These are phyloP conservation scores for Arabidopsis suecica DNA, from an alignment of 345 rosid species.

Conservation along the genomic window DNA sequence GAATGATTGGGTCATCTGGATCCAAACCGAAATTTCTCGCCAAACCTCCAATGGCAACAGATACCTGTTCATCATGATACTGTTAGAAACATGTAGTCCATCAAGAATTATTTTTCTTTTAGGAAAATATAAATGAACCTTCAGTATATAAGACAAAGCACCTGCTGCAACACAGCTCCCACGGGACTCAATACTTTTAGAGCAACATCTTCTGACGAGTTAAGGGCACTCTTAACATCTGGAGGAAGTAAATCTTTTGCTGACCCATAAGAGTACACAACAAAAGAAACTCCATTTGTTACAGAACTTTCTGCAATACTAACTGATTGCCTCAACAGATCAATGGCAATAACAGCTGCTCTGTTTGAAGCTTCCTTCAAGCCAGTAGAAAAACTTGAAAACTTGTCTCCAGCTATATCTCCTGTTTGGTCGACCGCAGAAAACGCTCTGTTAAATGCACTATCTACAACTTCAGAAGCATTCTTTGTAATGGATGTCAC, in stretches of 20 bases:
- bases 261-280: constrained; percentile 70
- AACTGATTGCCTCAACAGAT: constrained; percentile 68
- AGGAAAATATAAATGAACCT: constrained; percentile 8
- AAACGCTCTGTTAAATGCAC: constrained; percentile 51
- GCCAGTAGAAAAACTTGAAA: constrained; percentile 56
- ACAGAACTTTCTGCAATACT: constrained; percentile 67
- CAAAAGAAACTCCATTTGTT: constrained; percentile 66
- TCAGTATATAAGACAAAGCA: constrained; percentile 41
- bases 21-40: constrained; percentile 79
- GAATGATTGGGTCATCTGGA: constrained; percentile 86
- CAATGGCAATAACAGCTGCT: constrained; percentile 59
- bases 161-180: constrained; percentile 74
- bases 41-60: constrained; percentile 59
- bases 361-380: constrained; percentile 63
- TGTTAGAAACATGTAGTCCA: constrained; percentile 20
- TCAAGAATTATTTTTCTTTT: background rate
- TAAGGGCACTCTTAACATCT: constrained; percentile 60
- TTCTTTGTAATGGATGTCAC: constrained; percentile 58
- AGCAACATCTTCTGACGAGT: constrained; percentile 73
- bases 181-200: constrained; percentile 58
- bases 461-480: constrained; percentile 68
- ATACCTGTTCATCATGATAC: constrained; percentile 28
- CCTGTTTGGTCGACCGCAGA: constrained; percentile 65
- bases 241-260: constrained; percentile 79
- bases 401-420: constrained; percentile 55